Conservation (phyloP, 306 rosid species). For the Benincasa hispida region DNA sequence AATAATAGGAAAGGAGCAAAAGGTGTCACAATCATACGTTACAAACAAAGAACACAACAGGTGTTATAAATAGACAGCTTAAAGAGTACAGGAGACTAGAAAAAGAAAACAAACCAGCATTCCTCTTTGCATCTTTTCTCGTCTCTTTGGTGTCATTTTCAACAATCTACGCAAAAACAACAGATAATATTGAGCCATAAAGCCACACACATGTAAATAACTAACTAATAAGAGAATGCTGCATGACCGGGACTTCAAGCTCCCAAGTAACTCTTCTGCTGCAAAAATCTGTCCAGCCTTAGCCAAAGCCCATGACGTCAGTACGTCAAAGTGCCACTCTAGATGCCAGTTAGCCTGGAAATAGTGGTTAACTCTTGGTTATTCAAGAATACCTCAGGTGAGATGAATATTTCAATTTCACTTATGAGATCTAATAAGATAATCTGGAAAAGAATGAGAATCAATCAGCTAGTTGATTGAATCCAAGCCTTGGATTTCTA, state of each 20-base stretch:
- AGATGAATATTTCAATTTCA: neutral
- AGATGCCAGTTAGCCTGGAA: slow-evolving; percentile 64
- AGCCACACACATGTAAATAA: neutral
- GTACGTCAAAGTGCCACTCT: slow-evolving; percentile 65
- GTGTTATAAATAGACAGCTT: neutral
- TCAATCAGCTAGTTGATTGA: neutral
- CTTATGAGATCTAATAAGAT: neutral
- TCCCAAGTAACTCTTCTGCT: slow-evolving; percentile 54
- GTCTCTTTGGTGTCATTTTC: slow-evolving; percentile 49
- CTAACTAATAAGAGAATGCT: slow-evolving; percentile 9
- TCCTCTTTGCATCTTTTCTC: slow-evolving; percentile 42
- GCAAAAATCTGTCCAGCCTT: slow-evolving; percentile 32
- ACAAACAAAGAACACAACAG: neutral
- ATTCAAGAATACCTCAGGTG: neutral
- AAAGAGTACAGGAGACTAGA: slow-evolving; percentile 1
- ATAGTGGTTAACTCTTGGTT: neutral
- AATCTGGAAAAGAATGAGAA: neutral
- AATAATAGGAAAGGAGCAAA: neutral
- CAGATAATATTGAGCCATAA: neutral
- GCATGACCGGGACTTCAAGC: slow-evolving; percentile 53
- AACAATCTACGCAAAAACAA: slow-evolving; percentile 29
- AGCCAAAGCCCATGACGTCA: slow-evolving; percentile 67
- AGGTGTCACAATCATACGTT: neutral
- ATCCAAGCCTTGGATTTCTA: neutral
- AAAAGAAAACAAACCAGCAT: slow-evolving; percentile 36